Percentiles rank a stretch among this genome's conserved stretches.
phyloP scores from a whole-genome alignment of 2,329 filamentous ascomycete species.

The Venturia nashicola region DNA sequence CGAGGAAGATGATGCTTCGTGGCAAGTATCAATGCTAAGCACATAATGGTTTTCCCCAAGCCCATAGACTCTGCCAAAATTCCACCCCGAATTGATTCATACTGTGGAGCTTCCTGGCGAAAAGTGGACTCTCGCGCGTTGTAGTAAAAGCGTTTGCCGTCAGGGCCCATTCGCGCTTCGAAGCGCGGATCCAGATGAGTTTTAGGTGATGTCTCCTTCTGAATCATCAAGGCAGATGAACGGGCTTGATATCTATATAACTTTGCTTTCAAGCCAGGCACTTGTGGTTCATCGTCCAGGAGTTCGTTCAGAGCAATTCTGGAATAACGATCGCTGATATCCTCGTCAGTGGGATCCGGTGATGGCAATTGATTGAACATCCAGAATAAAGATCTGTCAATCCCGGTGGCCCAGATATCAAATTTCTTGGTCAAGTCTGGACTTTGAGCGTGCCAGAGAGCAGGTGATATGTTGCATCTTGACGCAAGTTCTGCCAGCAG shows the following conservation, averaged over 20 bases:
- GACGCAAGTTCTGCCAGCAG: slow-evolving; percentile 32
- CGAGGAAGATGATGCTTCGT: slow-evolving; percentile 57
- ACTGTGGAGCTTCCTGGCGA: slow-evolving; percentile 54
- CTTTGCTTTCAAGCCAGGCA: slow-evolving; percentile 45
- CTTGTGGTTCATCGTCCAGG: slow-evolving; percentile 21
- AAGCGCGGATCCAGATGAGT: slow-evolving; percentile 63
- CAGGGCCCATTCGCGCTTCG: slow-evolving; percentile 45
- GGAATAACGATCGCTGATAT: slow-evolving; percentile 38
- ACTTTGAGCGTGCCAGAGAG: slow-evolving; percentile 44
- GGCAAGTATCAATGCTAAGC: slow-evolving; percentile 56
- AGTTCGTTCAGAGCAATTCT: slow-evolving; percentile 35
- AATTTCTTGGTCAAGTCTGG: slow-evolving; percentile 41
- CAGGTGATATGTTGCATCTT: slow-evolving; percentile 22
- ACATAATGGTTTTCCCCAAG: slow-evolving; percentile 76
- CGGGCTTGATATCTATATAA: slow-evolving; percentile 71
- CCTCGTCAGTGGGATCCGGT: slow-evolving; percentile 43
- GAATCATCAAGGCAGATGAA: slow-evolving; percentile 72
- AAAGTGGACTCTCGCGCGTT: slow-evolving; percentile 52
- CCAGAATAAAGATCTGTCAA: slow-evolving; percentile 47
- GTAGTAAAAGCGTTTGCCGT: slow-evolving; percentile 54
- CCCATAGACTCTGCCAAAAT: slow-evolving; percentile 60
- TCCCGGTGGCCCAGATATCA: slow-evolving; percentile 27
- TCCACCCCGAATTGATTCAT: slow-evolving; percentile 64
- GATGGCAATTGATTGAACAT: slow-evolving; percentile 65
- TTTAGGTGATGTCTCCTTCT: slow-evolving; percentile 58